Conservation (phyloP, 108 stramenopile genomes). For the Nannochloropsis gaditana region DNA sequence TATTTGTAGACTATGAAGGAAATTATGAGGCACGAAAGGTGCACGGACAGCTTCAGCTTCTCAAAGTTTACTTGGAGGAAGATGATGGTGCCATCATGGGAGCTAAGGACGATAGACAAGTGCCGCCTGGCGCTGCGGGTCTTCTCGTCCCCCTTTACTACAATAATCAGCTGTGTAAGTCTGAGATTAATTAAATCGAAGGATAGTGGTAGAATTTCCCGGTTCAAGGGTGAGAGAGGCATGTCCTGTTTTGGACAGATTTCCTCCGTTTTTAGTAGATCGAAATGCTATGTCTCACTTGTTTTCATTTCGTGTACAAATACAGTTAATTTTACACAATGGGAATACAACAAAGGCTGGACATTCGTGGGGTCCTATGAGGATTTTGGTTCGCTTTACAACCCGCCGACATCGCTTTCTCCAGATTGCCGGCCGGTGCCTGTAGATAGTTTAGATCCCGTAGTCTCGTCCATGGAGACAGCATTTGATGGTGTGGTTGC, state of each 20-base stretch:
- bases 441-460: not conserved
- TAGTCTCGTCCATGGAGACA: not conserved
- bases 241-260: no score
- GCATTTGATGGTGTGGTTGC: not conserved
- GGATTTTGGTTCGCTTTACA: not conserved
- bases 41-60: not conserved
- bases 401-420: not conserved
- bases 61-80: not conserved
- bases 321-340: not conserved
- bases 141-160: not conserved
- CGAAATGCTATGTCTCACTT: not conserved
- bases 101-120: not conserved
- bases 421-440: not conserved
- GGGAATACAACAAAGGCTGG: constrained; percentile 13
- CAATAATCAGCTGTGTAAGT: not conserved
- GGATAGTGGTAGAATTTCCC: no score
- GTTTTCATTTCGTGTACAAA: not conserved
- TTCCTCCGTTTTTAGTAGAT: no score
- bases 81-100: not conserved
- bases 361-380: not conserved
- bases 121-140: not conserved
- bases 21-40: not conserved
- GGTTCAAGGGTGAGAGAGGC: no score
- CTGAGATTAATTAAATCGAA: no score
- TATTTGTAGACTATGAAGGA: not conserved